Base-by-base conservation (phyloP, 768 basidiomycete species). In the Terana coerulea region DNA sequence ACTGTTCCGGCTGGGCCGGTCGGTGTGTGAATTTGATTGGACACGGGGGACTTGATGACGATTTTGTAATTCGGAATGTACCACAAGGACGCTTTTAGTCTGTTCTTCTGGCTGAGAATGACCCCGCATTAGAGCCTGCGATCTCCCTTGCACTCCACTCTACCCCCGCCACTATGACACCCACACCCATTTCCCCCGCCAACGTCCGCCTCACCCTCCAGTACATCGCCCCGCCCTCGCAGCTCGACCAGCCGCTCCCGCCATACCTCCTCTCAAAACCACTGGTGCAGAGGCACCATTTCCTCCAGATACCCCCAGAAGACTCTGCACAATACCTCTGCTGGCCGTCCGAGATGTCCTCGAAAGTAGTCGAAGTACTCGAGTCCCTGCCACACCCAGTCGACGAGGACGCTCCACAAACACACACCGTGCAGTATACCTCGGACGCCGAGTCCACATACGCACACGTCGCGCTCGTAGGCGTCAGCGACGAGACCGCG, bases 251-350 rank as follows among this genome's bases (percentile, higher is more conserved):
- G n/a, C 72, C 74, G 1, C 64, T 90, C 33, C 86, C 87, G 1
- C 69, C 73, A 0, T 76, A 84, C 63, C 73, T 88, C 41, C 58
- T 89, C 51, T 87, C 86, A 1, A 65, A 64, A 4, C 69, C 79
- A 17, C 77, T 88, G 28, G 70, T 72, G 3, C 81, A 86, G 63
- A 74, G 87, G 31, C 86, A 88, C 62, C 77, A 70, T 53, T 84
- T 86, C 65, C 79, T 90, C 41, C 60, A 67, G 17, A 69, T 89
- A 51, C 64, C 74, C 24, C 72, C 78, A 8, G 69, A 78, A 22
- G 67, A 78, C 56, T 70, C 78, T 8, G 56, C 66, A 29, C 71
- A 77, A 3, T 90, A 90, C 63, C 72, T 90, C 39, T 77, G 77
- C 57, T 90, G 88, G 88, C 84, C 88, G 3, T 63, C 69, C 9